Evolutionary conservation across 140 eudicot genomes (phyloP), one percentile per base, ranked within the genome.

Genomic region (Anethum foeniculum): DNA sequence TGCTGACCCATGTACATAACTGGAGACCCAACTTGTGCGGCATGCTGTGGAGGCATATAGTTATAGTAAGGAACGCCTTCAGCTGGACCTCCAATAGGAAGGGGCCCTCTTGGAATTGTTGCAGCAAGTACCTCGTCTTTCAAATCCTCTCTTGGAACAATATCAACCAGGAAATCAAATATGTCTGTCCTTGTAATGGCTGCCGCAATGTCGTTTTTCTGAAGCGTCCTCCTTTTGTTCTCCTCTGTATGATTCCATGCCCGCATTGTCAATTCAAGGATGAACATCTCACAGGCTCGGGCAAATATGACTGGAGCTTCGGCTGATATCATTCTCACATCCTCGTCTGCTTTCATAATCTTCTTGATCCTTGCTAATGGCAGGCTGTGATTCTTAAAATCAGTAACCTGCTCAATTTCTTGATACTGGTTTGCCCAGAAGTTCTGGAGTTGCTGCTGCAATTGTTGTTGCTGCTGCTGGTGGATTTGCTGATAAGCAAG

Each of bases 281-380:
- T 75, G 79, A 75, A 75, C 79, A 75, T 75, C 64, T 75, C 79
- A 27, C 79, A 75, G 79, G 79, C 79, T 27, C 79, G 41, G 43
- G 79, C 79, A 47, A 75, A 75, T 46, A 75, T 75, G 64, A 75
- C 79, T 48, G 79, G 79, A 75, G 79, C 79, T 75, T 75, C 79
- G 16, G 79, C 79, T 48, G 79, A 75, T 47, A 75, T 75, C 79
- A 75, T 75, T 47, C 79, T 47, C 34, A 75, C 79, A 75, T 75
- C 79, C 39, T 75, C 79, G 13, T 75, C 79, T 12, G 79, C 79
- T 47, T 75, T 75, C 79, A 75, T 75, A 14, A 86, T 86, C 60
- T 86, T 86, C 84, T 86, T 86, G 79, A 86, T 86, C 81, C 89
- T 83, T n/a, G 86, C 89, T 48, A 86, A 65, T 12, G 89, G 89